These are phyloP conservation scores for Candida silvatica DNA, from an alignment of 805 yeast species.

Conservation along the genomic window DNA sequence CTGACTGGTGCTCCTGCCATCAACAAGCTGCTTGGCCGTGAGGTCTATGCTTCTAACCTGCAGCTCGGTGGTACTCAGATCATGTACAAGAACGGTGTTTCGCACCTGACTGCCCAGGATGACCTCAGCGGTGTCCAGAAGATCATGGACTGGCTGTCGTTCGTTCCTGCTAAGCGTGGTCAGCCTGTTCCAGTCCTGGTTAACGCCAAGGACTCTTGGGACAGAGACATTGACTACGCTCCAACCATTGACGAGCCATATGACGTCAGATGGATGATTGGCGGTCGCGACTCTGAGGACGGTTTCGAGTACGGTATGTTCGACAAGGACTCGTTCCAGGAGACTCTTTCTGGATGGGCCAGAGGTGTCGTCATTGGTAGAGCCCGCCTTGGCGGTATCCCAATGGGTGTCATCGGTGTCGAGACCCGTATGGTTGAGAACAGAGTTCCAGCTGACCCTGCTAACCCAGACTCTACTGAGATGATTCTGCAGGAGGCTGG, in stretches of 20 bases:
- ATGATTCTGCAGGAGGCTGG: constrained; percentile 89
- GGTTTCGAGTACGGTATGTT: constrained; percentile 87
- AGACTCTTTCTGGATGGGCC: constrained; percentile 98
- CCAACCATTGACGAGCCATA: constrained; percentile 69
- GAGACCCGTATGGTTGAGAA: constrained; percentile 89
- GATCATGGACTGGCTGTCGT: constrained; percentile 93
- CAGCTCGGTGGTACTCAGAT: constrained; percentile 99
- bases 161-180: constrained; percentile 84
- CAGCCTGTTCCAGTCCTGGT: constrained; percentile 87
- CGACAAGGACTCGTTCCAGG: constrained; percentile 90
- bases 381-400: constrained; percentile 98
- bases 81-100: constrained; percentile 97
- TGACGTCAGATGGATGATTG: constrained; percentile 93
- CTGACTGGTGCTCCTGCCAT: constrained; percentile 99
- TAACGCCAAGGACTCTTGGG: constrained; percentile 75
- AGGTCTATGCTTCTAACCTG: constrained; percentile 92
- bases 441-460: constrained; percentile 95
- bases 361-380: constrained; percentile 98
- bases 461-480: constrained; percentile 93
- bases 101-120: constrained; percentile 94
- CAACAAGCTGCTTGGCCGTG: constrained; percentile 93
- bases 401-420: constrained; percentile 96
- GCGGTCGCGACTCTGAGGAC: constrained; percentile 62
- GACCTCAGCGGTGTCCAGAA: constrained; percentile 94
- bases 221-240: constrained; percentile 76